These are phyloP conservation scores for Agaricus subrufescens DNA, from an alignment of 768 basidiomycete genomes.

Conservation along the genomic window DNA sequence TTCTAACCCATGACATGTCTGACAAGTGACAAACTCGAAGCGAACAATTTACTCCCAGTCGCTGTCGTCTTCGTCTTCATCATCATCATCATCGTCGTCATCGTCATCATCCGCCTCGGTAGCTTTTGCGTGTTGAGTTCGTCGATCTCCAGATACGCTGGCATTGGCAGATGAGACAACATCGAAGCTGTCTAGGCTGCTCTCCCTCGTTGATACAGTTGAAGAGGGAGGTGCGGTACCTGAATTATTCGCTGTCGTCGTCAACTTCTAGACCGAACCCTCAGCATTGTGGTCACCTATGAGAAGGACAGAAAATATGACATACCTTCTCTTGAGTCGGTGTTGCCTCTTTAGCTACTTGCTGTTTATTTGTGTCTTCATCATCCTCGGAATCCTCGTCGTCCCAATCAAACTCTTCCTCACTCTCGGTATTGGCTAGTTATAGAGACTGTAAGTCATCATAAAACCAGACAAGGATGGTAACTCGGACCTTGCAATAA, in stretches of 20 bases:
- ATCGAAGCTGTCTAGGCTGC: constrained; percentile 67
- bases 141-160: constrained; percentile 36
- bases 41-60: constrained; percentile 55
- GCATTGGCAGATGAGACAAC: constrained; percentile 54
- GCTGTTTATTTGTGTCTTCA: constrained; percentile 29
- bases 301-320: not conserved
- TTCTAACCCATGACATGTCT: not conserved
- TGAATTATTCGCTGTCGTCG: constrained; percentile 13
- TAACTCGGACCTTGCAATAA: constrained; percentile 58
- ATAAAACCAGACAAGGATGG: not conserved
- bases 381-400: constrained; percentile 94
- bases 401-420: constrained; percentile 93
- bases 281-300: constrained; percentile 2
- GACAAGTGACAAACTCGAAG: not conserved
- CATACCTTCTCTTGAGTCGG: constrained; percentile 7
- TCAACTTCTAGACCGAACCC: not conserved
- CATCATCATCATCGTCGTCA: constrained; percentile 14
- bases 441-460: not conserved
- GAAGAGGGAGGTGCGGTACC: constrained; percentile 25
- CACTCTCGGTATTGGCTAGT: constrained; percentile 57
- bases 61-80: constrained; percentile 38
- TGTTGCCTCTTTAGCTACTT: constrained; percentile 7
- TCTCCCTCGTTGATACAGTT: constrained; percentile 43
- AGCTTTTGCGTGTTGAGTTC: constrained; percentile 18
- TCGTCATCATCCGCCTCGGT: constrained; percentile 17